Base-by-base conservation (phyloP, 495 filamentous ascomycete genomes). In the Bathelium albidoporum region DNA sequence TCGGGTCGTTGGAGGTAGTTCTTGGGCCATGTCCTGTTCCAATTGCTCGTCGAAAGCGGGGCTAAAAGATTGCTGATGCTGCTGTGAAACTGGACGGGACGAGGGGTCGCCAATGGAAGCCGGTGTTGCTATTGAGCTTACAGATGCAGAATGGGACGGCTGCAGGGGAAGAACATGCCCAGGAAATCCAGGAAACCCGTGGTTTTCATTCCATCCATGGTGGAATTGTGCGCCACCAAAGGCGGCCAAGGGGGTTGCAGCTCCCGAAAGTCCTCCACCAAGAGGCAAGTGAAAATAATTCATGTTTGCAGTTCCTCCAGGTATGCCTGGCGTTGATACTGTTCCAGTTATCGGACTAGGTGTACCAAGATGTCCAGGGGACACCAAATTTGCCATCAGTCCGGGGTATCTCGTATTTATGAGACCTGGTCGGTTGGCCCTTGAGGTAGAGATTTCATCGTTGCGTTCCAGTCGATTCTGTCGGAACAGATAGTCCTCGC, bases 261-360 rank as follows among this genome's bases (percentile, higher is more conserved):
- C 85, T 1, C 94, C 93, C 1, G 91, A 90, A 39, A 95, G 79
- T 0, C 87, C 89, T 5, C 86, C 78, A 0, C 86, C 85, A 29
- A 96, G 83, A 28, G 90, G 89, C 1, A 91, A 85, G 73, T 96
- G 92, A 69, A 92, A 92, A 72, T 97, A 97, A 66, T 89, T 87
- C 28, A 97, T 80, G 68, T 92, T 95, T 2, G 91, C 92, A 3
- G 89, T 90, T 28, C 89, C 89, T 53, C 90, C 90, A 0, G 89
- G 88, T 60, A 95, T 89, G 2, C 88, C 89, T 1, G 89, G 88
- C 18, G 88, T 89, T 16, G 83, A 79, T 20, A 83, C 80, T 49
- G 87, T 83, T 61, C 79, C 75, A 14, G 88, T 75, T 65, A 89
- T 87, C 29, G 87, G 86, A 55, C 79, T 83, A 31, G 59, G 68